Percentiles rank a stretch among this genome's conserved stretches.
Conservation (phyloP, 1,284 basidiomycete species). For the Thecaphora thlaspeos region DNA sequence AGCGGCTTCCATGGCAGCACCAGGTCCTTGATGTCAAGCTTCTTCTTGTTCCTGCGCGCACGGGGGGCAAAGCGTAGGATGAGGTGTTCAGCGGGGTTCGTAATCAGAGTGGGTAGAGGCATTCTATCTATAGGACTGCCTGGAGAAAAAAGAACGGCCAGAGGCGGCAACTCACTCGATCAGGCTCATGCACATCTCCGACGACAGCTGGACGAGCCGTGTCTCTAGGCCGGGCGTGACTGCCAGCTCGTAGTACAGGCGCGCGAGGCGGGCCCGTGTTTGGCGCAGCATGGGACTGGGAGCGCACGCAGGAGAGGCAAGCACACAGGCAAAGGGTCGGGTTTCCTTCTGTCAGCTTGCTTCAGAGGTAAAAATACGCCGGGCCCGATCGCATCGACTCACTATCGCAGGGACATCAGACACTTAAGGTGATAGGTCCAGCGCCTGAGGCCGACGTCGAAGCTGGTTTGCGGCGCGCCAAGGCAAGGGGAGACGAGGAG, state of each 20-base stretch:
- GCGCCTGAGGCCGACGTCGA: conserved; percentile 62
- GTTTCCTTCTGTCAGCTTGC: too few species aligned
- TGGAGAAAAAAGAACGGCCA: too few species aligned
- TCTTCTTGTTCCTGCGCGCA: conserved; percentile 71
- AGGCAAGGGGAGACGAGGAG: too few species aligned
- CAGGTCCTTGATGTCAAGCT: conserved; percentile 75
- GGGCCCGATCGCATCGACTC: too few species aligned
- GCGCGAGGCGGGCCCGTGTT: conserved; percentile 72
- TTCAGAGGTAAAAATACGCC: too few species aligned
- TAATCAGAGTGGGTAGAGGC: too few species aligned
- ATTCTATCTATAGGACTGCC: too few species aligned
- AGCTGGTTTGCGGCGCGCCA: conserved; percentile 6
- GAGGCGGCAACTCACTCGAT: conserved; percentile 61
- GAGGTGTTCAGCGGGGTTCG: too few species aligned
- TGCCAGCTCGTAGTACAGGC: conserved; percentile 79
- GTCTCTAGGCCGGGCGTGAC: conserved; percentile 73
- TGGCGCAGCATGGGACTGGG: conserved; percentile 57
- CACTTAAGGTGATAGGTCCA: conserved; percentile 58
- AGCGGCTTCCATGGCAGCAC: conserved; percentile 84
- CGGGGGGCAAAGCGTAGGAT: too few species aligned
- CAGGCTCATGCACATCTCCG: conserved; percentile 71
- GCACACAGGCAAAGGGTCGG: too few species aligned
- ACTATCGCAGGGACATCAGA: conserved; percentile 56
- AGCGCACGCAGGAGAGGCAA: neutral
- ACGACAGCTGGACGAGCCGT: conserved; percentile 69